Base-by-base conservation (phyloP, 768 basidiomycete species). In the Cantharellus cinnabarinus region DNA sequence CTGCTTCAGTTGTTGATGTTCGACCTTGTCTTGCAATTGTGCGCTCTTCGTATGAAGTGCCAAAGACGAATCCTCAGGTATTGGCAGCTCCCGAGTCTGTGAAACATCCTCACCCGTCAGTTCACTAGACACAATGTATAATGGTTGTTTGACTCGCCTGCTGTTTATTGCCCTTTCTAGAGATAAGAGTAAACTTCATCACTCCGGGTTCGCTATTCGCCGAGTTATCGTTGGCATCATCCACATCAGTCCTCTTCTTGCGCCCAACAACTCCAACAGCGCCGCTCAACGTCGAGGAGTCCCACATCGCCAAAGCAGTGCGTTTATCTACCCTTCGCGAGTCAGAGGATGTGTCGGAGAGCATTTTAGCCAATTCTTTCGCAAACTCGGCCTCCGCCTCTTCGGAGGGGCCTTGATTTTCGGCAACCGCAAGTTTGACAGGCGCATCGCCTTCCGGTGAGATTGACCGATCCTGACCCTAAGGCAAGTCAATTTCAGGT, bases 1-100 rank as follows among this genome's bases (percentile, higher is more conserved):
- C n/a, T 83, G 80, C 73, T 99, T 99, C 64, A 99, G 73, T 62
- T 97, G 89, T 69, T 98, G 90, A 65, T 98, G 94, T 67, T 99
- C 95, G 4, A 88, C 89, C 70, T 84, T 88, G 70, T 93, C 90
- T 68, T 91, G 90, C 62, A 88, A 73, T 66, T 97, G 95, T 50
- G 95, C 89, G 2, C 85, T 80, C 39, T 84, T 81, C 2, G 91
- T 93, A 65, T 95, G 89, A 56, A 91, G 76, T 0, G 94, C 95
- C 39, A 99, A 75, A 2, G 89, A 75, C 4, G 94, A 89, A 64
- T 80, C 83, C 4, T 87, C 73, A 5, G 95, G 95, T 50, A 99
- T 81, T 53, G 89, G 83, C 51, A 99, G 76, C 66, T 88, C 81
- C n/a, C 88, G 85, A 29, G 77, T 76, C 90, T 95, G 61, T 44